Percentiles rank a stretch among this genome's conserved stretches.
Evolutionary conservation across 306 rosid species (phyloP).

Genomic region (Nissolia schottii): DNA sequence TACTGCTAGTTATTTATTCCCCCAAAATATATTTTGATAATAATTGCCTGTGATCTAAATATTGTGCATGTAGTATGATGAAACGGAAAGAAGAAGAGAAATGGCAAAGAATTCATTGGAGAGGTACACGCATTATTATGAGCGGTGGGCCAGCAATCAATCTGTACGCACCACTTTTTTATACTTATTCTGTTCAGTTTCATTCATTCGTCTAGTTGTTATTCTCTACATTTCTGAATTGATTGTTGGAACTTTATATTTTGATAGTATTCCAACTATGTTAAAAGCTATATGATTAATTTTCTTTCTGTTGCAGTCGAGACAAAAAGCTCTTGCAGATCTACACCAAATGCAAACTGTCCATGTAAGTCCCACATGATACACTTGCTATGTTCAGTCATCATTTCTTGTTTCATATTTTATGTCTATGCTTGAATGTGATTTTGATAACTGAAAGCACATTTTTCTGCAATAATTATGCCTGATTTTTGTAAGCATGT

Average conservation of each 20-base stretch:
- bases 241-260: not conserved
- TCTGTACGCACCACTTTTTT: constrained; percentile 47
- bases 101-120: constrained; percentile 98
- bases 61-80: constrained; percentile 46
- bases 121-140: constrained; percentile 97
- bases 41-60: constrained; percentile 19
- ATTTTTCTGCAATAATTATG: not conserved
- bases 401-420: not conserved
- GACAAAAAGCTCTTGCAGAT: constrained; percentile 92
- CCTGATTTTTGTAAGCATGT: not conserved
- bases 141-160: constrained; percentile 99
- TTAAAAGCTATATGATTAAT: not conserved
- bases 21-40: not conserved
- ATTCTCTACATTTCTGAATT: not conserved
- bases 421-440: not conserved
- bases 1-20: not conserved
- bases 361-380: constrained; percentile 55
- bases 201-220: not conserved
- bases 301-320: constrained; percentile 55
- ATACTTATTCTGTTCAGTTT: constrained; percentile 10
- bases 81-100: constrained; percentile 89
- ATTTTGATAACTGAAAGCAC: constrained; percentile 1
- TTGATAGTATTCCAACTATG: not conserved
- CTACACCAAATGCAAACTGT: constrained; percentile 89
- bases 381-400: not conserved